These are phyloP conservation scores for Talaromyces sp. DNA, from an alignment of 2,329 filamentous ascomycete species.

Conservation along the genomic window DNA sequence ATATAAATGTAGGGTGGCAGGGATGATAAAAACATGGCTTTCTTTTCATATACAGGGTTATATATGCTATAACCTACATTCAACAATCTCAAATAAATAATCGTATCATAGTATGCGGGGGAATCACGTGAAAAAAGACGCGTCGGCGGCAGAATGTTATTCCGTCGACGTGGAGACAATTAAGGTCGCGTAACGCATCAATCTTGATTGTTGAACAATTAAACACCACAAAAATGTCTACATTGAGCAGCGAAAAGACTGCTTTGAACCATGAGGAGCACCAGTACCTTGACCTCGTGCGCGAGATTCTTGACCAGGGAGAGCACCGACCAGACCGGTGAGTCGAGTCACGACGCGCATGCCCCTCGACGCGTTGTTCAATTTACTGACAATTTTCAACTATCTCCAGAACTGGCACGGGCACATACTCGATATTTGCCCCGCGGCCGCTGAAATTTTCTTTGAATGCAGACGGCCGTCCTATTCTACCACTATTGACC, in stretches of 20 bases:
- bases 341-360: background rate
- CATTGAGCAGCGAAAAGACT: background rate
- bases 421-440: constrained; percentile 83
- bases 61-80: background rate
- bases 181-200: background rate
- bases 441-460: constrained; percentile 81
- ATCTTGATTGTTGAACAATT: background rate
- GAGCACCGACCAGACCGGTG: constrained; percentile 86
- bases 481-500: constrained; percentile 84
- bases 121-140: background rate
- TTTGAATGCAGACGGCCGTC: constrained; percentile 49
- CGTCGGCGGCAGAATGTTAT: background rate
- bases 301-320: constrained; percentile 72
- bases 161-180: background rate
- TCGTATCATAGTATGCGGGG: background rate
- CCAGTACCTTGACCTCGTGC: constrained; percentile 88
- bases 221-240: background rate
- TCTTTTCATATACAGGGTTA: background rate
- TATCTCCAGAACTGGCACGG: constrained; percentile 71
- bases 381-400: background rate
- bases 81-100: background rate
- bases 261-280: constrained; percentile 67
- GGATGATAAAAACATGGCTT: background rate
- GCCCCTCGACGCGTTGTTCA: background rate
- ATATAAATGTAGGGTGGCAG: background rate